phyloP scores from a whole-genome alignment of 306 rosid species.

The Malus sieversii region DNA sequence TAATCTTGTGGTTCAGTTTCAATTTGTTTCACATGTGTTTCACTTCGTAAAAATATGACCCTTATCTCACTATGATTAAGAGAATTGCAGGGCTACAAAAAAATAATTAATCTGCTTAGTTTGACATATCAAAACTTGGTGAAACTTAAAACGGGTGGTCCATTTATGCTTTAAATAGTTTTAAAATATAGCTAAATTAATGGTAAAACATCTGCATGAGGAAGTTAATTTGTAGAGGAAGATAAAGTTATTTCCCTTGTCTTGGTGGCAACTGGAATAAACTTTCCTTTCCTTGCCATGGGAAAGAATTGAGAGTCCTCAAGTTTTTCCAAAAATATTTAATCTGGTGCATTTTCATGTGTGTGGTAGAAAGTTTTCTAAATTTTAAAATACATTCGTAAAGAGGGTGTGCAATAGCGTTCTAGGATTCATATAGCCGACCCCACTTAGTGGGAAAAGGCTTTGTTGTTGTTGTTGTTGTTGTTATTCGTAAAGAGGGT shows the following conservation, averaged over 20 bases:
- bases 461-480: too few species aligned
- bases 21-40: constrained; percentile 6
- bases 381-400: not conserved
- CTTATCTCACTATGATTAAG: not conserved
- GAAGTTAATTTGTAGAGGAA: not conserved
- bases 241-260: not conserved
- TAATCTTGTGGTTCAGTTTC: constrained; percentile 6
- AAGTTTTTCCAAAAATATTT: not conserved
- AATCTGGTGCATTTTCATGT: not conserved
- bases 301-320: constrained; percentile 1
- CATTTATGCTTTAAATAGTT: too few species aligned
- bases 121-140: not conserved
- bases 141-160: not conserved
- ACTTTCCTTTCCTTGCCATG: not conserved
- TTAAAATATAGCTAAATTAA: not conserved
- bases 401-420: too few species aligned
- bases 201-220: not conserved
- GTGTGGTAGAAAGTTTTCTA: not conserved
- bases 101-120: not conserved
- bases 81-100: not conserved
- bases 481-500: not conserved
- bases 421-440: too few species aligned
- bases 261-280: not conserved
- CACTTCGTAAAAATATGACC: not conserved
- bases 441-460: too few species aligned